Evolutionary conservation across 768 basidiomycete genomes (phyloP).

Genomic region (Suillus alpinus): DNA sequence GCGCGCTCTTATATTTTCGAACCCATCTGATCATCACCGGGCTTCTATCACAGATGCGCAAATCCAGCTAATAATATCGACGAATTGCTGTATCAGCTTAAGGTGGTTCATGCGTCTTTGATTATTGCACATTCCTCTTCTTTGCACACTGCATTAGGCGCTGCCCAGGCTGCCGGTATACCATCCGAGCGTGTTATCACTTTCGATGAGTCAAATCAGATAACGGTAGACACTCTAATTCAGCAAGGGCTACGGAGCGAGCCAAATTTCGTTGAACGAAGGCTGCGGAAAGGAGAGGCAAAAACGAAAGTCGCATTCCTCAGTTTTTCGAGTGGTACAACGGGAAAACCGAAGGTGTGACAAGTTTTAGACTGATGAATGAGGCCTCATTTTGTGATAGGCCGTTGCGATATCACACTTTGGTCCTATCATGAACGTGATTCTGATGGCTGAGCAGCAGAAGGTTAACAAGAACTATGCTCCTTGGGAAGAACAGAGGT

Average conservation of each 20-base stretch:
- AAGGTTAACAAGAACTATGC: conserved; percentile 38
- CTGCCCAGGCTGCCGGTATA: conserved; percentile 29
- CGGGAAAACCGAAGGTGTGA: conserved; percentile 44
- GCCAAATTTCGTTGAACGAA: conserved; percentile 43
- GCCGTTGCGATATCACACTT: conserved; percentile 70
- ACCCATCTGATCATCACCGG: not conserved
- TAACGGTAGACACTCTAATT: conserved; percentile 49
- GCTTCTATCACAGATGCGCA: conserved; percentile 22
- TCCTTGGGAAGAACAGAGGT: conserved; percentile 37
- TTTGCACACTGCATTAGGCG: conserved; percentile 26
- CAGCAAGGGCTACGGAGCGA: conserved; percentile 36
- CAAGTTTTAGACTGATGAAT: not conserved
- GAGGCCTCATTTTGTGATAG: conserved; percentile 25
- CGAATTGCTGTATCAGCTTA: conserved; percentile 33
- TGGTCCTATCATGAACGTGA: conserved; percentile 57
- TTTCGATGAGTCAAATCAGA: conserved; percentile 18
- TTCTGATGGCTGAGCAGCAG: conserved; percentile 57
- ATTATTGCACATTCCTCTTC: conserved; percentile 30
- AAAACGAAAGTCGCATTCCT: conserved; percentile 63
- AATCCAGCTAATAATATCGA: conserved; percentile 34
- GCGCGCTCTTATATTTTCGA: conserved; percentile 1
- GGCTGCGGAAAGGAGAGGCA: conserved; percentile 54
- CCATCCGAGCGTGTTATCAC: conserved; percentile 27
- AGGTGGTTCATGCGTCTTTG: conserved; percentile 23
- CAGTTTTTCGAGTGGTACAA: conserved; percentile 75